phyloP scores from a whole-genome alignment of 129 eudicot species.

The Tagetes patula region DNA sequence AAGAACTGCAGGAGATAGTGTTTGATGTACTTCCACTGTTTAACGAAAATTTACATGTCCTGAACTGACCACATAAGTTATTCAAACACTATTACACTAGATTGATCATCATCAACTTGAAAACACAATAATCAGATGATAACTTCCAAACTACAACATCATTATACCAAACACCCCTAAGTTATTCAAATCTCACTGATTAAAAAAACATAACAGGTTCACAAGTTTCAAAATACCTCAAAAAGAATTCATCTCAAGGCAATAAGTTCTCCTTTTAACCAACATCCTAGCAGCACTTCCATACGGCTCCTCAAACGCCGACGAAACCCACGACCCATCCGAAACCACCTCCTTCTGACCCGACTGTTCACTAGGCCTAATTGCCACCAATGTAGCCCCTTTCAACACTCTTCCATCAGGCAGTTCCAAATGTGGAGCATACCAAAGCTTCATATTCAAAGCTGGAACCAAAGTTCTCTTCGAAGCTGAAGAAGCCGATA shows the following conservation, averaged over 20 bases:
- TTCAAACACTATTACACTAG: neutral
- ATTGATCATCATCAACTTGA: neutral
- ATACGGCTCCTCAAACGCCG: slow-evolving; percentile 82
- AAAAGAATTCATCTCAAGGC: slow-evolving; percentile 81
- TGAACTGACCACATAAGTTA: too few species aligned
- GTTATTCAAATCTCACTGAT: neutral
- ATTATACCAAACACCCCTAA: neutral
- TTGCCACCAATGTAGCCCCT: slow-evolving; percentile 87
- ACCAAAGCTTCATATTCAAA: slow-evolving; percentile 92
- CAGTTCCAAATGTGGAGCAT: slow-evolving; percentile 78
- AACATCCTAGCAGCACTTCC: slow-evolving; percentile 85
- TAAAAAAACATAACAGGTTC: too few species aligned
- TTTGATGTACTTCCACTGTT: neutral
- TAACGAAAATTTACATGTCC: neutral
- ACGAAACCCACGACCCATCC: slow-evolving; percentile 62
- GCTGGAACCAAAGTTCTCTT: slow-evolving; percentile 87
- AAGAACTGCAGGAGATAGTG: neutral
- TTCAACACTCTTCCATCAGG: slow-evolving; percentile 79
- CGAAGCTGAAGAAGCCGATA: slow-evolving; percentile 81
- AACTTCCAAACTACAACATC: neutral
- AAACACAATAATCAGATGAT: neutral
- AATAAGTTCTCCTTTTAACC: slow-evolving; percentile 79
- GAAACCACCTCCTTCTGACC: slow-evolving; percentile 51
- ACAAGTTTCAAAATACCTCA: slow-evolving; percentile 28
- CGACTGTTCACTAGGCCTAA: slow-evolving; percentile 76